A percentile compares a stretch with the other conserved stretches of the same genome.
Evolutionary conservation across 345 rosid genomes (phyloP).

Genomic region (Euphorbia peplus): DNA sequence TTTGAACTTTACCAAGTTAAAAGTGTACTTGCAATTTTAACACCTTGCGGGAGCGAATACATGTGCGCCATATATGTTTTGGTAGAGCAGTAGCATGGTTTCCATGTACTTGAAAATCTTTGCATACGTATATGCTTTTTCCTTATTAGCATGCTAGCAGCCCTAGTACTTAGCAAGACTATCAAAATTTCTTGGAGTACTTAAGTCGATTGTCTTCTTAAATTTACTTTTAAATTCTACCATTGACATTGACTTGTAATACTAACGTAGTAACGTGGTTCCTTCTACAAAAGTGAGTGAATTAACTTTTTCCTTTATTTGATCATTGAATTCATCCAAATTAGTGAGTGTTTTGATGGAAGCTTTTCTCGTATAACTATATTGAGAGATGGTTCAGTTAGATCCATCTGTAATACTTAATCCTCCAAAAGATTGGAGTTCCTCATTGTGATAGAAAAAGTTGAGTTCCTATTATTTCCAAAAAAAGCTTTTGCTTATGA

Average conservation of each 20-base stretch:
- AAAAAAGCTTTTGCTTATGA: slow-evolving; percentile 4
- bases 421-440: background rate
- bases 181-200: background rate
- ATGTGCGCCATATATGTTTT: background rate
- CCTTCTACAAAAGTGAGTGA: background rate
- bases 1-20: too few species aligned
- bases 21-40: too few species aligned
- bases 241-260: background rate
- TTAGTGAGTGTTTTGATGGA: background rate
- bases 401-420: background rate
- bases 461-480: background rate
- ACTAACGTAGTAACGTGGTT: background rate
- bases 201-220: background rate
- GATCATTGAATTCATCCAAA: slow-evolving; percentile 1
- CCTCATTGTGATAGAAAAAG: background rate
- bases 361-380: too few species aligned
- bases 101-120: background rate
- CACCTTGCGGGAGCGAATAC: background rate
- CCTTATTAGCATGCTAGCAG: background rate
- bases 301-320: background rate
- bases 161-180: background rate
- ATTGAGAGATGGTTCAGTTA: background rate
- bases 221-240: background rate
- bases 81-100: background rate
- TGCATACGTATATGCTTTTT: background rate